Base-by-base conservation (phyloP, 2,329 filamentous ascomycete species). In the Alternaria sp. region DNA sequence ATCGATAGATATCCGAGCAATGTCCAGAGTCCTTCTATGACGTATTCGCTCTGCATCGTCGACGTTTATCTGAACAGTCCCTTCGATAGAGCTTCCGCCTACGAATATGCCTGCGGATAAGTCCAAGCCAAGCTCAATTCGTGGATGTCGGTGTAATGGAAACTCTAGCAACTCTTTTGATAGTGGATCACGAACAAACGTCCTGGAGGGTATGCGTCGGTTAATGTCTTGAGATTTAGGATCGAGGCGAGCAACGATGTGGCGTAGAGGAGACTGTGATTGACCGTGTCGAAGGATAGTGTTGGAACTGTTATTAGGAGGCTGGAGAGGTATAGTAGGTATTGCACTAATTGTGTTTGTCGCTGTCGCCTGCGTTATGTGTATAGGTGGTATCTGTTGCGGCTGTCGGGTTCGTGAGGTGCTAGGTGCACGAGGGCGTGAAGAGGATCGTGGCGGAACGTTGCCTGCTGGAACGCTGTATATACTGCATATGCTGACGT, bases 61-160 rank as follows among this genome's bases (percentile, higher is more conserved):
- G 36, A 86, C 75, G 7, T 75, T 79, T 49, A 86, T 74, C 52
- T 81, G 80, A 12, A 84, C 76, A 55, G 79, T 78, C 20, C 85
- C 85, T 74, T 86, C 84, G 14, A 86, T 78, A 11, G 81, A 85
- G 8, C 84, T 83, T 28, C 84, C 84, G 18, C 85, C 85, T n/a
- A 86, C 83, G 59, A 85, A 86, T 8, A 86, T 70, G 5, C 84
- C 79, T 18, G 83, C 82, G 30, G 80, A 81, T 24, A 84, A 74
- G 51, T 83, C 82, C n/a, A 86, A 67, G 16, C 82, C 83, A 7
- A 85, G 74, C 38, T 80, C 77, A 3, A 86, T 74, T 39, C 83
- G 79, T 32, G 82, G 80, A 73, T 86, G 83, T 46, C 79, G 79
- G 65, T 81, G 78, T 12, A 75, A 79, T 18, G 83, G 83, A 62